Evolutionary conservation across 176 grass and related monocot species (phyloP).

Genomic region (Dendrocalamus sinicus): DNA sequence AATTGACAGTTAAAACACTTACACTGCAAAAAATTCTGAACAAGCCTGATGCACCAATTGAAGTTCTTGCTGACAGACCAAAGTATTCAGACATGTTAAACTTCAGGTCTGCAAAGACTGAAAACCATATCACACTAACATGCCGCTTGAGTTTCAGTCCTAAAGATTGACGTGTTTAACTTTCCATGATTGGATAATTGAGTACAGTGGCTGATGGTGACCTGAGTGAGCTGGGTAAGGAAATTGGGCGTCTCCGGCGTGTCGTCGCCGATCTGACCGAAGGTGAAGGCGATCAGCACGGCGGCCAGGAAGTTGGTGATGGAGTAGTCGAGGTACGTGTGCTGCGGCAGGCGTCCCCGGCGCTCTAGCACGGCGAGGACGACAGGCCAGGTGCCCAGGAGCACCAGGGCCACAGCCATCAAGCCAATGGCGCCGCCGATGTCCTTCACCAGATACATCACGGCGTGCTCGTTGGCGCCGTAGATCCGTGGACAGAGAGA

Average conservation of each 20-base stretch:
- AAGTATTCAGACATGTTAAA: slow-evolving; percentile 1
- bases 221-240: slow-evolving; percentile 79
- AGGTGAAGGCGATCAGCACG: slow-evolving; percentile 70
- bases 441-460: slow-evolving; percentile 84
- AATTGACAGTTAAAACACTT: neutral
- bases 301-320: slow-evolving; percentile 86
- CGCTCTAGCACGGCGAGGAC: slow-evolving; percentile 88
- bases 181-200: neutral
- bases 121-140: neutral
- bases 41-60: neutral
- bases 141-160: neutral
- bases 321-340: slow-evolving; percentile 91
- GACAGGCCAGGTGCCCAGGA: slow-evolving; percentile 94
- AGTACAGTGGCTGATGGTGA: neutral
- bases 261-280: slow-evolving; percentile 72
- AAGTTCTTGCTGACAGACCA: neutral
- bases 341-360: slow-evolving; percentile 84
- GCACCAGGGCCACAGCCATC: slow-evolving; percentile 70
- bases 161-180: neutral
- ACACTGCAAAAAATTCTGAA: neutral
- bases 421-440: slow-evolving; percentile 72
- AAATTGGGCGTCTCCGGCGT: slow-evolving; percentile 77
- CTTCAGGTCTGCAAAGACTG: neutral
- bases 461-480: neutral
- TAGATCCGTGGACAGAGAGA: neutral